Percentiles rank a stretch among this genome's conserved stretches.
Conservation (phyloP, 2,329 filamentous ascomycete genomes). For the Alternaria brassicicola region DNA sequence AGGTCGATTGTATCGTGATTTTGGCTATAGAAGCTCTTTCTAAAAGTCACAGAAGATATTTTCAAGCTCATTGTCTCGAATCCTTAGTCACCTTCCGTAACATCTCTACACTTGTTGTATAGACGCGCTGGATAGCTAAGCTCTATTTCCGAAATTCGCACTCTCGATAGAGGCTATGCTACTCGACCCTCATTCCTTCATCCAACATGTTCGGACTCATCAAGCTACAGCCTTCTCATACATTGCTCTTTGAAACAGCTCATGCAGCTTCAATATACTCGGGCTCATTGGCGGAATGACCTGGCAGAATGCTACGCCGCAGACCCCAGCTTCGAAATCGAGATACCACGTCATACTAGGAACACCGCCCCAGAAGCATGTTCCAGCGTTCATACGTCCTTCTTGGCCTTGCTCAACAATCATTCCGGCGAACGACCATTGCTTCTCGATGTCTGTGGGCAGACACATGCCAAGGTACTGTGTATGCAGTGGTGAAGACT, state of each 20-base stretch:
- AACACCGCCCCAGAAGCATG: constrained; percentile 11
- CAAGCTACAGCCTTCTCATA: neutral
- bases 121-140: too few relatives aligned
- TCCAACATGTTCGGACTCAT: neutral
- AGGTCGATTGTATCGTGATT: too few relatives aligned
- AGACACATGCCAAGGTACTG: constrained; percentile 17
- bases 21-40: too few relatives aligned
- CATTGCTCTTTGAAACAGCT: constrained; percentile 11
- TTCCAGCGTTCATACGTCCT: constrained; percentile 15
- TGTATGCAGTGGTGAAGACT: constrained; percentile 9
- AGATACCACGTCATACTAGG: constrained; percentile 19
- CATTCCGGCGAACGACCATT: constrained; percentile 2
- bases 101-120: too few relatives aligned
- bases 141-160: too few relatives aligned
- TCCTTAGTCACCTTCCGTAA: too few relatives aligned
- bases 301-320: constrained; percentile 19
- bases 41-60: too few relatives aligned
- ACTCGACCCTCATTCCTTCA: neutral
- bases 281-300: constrained; percentile 20
- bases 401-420: neutral
- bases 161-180: too few relatives aligned
- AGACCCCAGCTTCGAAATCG: constrained; percentile 13
- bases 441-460: neutral
- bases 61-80: too few relatives aligned
- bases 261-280: constrained; percentile 7